Percentiles rank a stretch among this genome's conserved stretches.
Evolutionary conservation across 2,329 filamentous ascomycete genomes (phyloP).

Genomic region (Apiospora rasikravindrae): DNA sequence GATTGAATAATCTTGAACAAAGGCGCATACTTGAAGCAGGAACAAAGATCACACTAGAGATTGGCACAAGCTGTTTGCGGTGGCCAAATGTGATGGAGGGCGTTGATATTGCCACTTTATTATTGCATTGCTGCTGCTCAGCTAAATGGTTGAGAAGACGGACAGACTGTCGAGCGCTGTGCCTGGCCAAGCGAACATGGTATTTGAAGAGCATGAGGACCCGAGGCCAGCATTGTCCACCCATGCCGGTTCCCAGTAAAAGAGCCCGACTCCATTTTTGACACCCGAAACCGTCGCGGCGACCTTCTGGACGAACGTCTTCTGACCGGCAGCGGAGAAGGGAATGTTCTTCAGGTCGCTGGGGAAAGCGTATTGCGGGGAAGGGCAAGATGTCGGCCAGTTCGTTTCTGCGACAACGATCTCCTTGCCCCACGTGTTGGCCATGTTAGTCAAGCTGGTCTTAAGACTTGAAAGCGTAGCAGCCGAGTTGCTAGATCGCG

Average conservation of each 20-base stretch:
- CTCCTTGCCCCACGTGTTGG: constrained; percentile 65
- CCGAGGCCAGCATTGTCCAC: constrained; percentile 68
- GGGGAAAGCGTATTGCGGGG: constrained; percentile 63
- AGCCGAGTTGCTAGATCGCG: constrained; percentile 43
- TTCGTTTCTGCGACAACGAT: constrained; percentile 73
- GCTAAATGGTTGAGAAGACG: constrained; percentile 58
- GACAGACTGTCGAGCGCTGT: constrained; percentile 61
- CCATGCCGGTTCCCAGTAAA: constrained; percentile 79
- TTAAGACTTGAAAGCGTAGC: constrained; percentile 65
- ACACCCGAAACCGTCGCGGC: constrained; percentile 60
- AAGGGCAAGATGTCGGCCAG: constrained; percentile 70
- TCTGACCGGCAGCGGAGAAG: constrained; percentile 67
- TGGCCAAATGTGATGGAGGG: not conserved
- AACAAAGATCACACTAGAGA: not conserved
- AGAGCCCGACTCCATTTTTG: constrained; percentile 62
- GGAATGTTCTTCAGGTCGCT: constrained; percentile 64
- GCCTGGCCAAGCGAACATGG: constrained; percentile 63
- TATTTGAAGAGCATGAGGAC: constrained; percentile 68
- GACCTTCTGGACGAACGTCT: constrained; percentile 64
- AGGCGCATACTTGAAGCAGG: not conserved
- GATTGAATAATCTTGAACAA: not conserved
- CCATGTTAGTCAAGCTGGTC: constrained; percentile 62
- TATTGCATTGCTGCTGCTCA: not conserved
- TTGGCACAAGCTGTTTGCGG: constrained; percentile 8
- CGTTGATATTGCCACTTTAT: not conserved